A percentile compares a stretch with the other conserved stretches of the same genome.
These are phyloP conservation scores for Verticillium tricorpus DNA, from an alignment of 2,329 filamentous ascomycete genomes.

Conservation along the genomic window DNA sequence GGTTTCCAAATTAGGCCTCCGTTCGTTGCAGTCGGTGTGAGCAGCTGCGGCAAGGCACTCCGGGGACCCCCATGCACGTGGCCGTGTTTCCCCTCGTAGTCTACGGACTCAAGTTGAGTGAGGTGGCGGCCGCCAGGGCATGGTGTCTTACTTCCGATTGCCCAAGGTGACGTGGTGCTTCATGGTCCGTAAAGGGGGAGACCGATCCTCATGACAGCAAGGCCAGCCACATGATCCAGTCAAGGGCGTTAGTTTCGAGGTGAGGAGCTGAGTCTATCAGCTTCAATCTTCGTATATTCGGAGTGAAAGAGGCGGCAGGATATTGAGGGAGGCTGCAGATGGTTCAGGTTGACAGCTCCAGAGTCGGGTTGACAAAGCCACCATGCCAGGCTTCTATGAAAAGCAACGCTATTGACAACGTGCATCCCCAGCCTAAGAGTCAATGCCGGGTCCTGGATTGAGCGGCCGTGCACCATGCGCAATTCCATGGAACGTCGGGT, in stretches of 20 bases:
- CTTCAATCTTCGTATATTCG: neutral
- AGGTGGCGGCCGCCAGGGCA: neutral
- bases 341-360: neutral
- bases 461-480: neutral
- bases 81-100: neutral
- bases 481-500: neutral
- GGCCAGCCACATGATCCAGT: neutral
- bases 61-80: neutral
- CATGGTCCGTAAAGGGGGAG: neutral
- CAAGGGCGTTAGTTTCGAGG: neutral
- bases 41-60: neutral
- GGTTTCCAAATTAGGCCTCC: neutral
- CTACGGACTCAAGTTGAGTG: neutral
- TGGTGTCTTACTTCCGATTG: constrained; percentile 3
- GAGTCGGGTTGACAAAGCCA: neutral
- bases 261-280: neutral
- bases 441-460: neutral
- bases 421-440: neutral
- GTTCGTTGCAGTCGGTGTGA: neutral
- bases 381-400: neutral
- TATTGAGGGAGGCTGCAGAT: neutral
- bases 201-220: neutral
- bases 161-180: neutral
- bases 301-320: neutral
- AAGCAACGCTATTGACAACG: neutral